These are phyloP conservation scores for Cinnamomum chago DNA, from an alignment of 164 flowering plant genomes.

Conservation along the genomic window DNA sequence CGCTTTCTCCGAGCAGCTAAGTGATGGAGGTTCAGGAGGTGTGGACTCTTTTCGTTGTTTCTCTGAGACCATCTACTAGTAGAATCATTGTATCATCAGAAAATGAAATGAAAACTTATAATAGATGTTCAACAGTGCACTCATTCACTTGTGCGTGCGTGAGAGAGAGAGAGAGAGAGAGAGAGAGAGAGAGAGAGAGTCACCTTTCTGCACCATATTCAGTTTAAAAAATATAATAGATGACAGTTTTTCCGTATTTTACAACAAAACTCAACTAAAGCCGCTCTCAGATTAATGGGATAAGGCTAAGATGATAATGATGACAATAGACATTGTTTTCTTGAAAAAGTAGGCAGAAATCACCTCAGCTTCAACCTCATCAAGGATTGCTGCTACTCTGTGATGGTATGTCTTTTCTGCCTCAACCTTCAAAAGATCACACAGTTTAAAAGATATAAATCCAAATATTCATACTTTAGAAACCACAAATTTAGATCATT, in stretches of 20 bases:
- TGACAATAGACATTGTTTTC: neutral
- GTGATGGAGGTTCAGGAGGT: conserved; percentile 90
- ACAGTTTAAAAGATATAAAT: neutral
- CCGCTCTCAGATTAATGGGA: no score
- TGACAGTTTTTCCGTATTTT: no score
- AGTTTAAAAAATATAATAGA: no score
- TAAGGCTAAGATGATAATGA: neutral
- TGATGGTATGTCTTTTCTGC: conserved; percentile 75
- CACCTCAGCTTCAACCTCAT: conserved; percentile 89
- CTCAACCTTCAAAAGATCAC: conserved; percentile 61
- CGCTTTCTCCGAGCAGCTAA: conserved; percentile 47
- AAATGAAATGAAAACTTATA: conserved; percentile 1
- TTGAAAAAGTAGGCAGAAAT: conserved; percentile 7
- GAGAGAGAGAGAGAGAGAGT: no score
- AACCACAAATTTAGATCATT: neutral
- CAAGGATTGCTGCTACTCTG: conserved; percentile 74
- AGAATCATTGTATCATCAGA: neutral
- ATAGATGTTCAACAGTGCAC: neutral
- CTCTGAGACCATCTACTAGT: conserved; percentile 77
- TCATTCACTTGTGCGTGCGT: neutral
- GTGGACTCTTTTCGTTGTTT: conserved; percentile 89
- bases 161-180: no score
- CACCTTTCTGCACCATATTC: no score
- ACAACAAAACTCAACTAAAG: no score
- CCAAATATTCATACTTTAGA: neutral